phyloP scores from a whole-genome alignment of 495 filamentous ascomycete genomes.

The Hypoxylon subgilvum region DNA sequence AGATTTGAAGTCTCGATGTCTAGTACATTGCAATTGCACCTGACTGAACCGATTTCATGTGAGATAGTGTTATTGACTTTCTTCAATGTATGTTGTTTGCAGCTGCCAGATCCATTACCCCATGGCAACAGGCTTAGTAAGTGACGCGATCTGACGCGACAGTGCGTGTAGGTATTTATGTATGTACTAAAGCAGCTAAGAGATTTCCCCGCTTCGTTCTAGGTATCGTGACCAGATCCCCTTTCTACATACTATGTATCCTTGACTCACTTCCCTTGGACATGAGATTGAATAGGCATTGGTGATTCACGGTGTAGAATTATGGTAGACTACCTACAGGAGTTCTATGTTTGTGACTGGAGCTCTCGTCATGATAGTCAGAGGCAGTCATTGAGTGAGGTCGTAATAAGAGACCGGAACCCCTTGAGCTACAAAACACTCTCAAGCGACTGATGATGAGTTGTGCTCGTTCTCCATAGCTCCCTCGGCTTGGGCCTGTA shows the following conservation, averaged over 20 bases:
- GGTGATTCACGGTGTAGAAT: no score
- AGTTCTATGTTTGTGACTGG: no score
- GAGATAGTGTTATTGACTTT: slow-evolving; percentile 21
- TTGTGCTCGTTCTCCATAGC: slow-evolving; percentile 47
- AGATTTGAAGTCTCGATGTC: slow-evolving; percentile 1
- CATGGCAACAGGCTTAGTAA: slow-evolving; percentile 24
- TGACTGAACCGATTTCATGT: no score
- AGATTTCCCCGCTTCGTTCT: slow-evolving; percentile 26
- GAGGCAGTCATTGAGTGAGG: no score
- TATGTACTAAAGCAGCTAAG: no score
- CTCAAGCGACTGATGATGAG: slow-evolving; percentile 26
- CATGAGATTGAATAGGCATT: neutral
- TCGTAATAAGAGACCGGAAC: no score
- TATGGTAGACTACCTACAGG: no score
- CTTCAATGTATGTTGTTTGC: neutral
- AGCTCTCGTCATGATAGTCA: no score
- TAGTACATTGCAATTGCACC: neutral
- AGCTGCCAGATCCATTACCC: slow-evolving; percentile 20
- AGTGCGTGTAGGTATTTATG: no score
- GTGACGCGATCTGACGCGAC: slow-evolving; percentile 26
- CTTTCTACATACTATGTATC: no score
- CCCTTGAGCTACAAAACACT: no score
- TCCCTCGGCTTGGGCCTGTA: slow-evolving; percentile 59
- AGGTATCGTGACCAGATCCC: no score
- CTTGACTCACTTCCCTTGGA: neutral